Conservation (phyloP, 2,329 filamentous ascomycete species). For the Aspergillus fructus region DNA sequence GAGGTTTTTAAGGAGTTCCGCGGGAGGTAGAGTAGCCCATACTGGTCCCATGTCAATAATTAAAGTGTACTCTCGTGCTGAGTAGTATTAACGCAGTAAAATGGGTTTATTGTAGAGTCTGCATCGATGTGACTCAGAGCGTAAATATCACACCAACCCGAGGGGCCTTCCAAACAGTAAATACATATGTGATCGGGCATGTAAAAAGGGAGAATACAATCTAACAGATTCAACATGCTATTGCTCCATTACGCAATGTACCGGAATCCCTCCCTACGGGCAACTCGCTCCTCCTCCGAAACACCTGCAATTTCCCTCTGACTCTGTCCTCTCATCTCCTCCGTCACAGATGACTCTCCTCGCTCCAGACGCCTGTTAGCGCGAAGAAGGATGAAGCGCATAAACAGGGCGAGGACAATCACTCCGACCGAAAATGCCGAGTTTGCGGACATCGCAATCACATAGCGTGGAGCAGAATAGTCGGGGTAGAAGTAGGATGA, state of each 20-base stretch:
- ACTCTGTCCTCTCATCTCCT: conserved; percentile 1
- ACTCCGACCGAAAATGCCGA: background rate
- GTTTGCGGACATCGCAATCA: background rate
- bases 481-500: conserved; percentile 1
- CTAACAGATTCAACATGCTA: too few species aligned
- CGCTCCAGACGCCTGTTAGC: background rate
- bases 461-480: background rate
- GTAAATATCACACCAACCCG: too few species aligned
- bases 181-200: too few species aligned
- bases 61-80: too few species aligned
- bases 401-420: background rate
- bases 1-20: conserved; percentile 12
- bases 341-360: background rate
- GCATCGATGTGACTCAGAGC: too few species aligned
- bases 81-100: too few species aligned
- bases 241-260: background rate
- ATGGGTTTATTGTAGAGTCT: too few species aligned
- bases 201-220: too few species aligned
- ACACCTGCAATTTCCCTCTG: conserved; percentile 1
- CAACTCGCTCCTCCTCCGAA: background rate
- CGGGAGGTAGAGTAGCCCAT: background rate
- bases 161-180: too few species aligned
- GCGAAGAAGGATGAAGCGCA: background rate
- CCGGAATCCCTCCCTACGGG: background rate
- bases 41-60: too few species aligned